These are phyloP conservation scores for Plasmodium coatneyi DNA, from an alignment of 169 alveolate species.

Conservation along the genomic window DNA sequence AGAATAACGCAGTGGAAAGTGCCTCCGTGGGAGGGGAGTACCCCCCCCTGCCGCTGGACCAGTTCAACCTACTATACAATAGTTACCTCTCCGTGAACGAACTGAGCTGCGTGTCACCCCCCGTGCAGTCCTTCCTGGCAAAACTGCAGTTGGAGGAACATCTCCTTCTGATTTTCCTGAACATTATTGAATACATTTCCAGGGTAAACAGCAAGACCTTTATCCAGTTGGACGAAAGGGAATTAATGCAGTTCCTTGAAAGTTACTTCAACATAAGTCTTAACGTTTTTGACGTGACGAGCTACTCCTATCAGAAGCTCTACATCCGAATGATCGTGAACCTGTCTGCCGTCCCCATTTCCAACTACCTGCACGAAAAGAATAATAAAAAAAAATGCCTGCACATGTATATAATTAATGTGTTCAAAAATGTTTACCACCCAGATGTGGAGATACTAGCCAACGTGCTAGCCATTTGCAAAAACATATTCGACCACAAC, in stretches of 20 bases:
- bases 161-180: slow-evolving; percentile 25
- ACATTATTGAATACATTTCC: slow-evolving; percentile 33
- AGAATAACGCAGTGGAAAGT: background rate
- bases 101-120: background rate
- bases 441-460: slow-evolving; percentile 32
- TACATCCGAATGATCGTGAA: slow-evolving; percentile 38
- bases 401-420: slow-evolving; percentile 15
- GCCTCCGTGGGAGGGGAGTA: background rate
- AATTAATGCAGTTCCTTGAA: slow-evolving; percentile 34
- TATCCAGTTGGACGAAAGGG: slow-evolving; percentile 42
- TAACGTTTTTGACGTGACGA: slow-evolving; percentile 17
- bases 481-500: slow-evolving; percentile 61
- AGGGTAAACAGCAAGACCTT: slow-evolving; percentile 41
- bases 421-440: slow-evolving; percentile 52
- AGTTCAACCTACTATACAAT: background rate
- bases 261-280: slow-evolving; percentile 36
- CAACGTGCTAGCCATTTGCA: slow-evolving; percentile 47
- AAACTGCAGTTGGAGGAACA: background rate
- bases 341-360: slow-evolving; percentile 27
- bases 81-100: background rate
- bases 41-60: background rate
- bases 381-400: slow-evolving; percentile 44
- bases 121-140: background rate
- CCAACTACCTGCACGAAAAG: slow-evolving; percentile 44
- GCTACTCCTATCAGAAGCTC: slow-evolving; percentile 26